Base-by-base conservation (phyloP, 768 basidiomycete genomes). In the Thelephora aurantiotincta region DNA sequence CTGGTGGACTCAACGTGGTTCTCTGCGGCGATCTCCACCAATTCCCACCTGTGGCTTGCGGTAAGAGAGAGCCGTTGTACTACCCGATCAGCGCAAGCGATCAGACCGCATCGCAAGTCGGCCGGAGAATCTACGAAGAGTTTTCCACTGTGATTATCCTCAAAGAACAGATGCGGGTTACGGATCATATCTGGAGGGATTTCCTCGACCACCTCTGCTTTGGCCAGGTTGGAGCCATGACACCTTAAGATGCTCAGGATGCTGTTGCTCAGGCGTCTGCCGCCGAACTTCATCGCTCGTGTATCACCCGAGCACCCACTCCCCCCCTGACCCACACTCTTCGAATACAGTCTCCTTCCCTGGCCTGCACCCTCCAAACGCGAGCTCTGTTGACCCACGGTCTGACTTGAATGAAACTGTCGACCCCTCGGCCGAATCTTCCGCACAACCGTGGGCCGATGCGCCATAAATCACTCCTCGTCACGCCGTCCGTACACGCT, bases 1-100 rank as follows among this genome's bases (percentile, higher is more conserved):
- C 70, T 49, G 65, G 64, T 2, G 65, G 68, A 0, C 55, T 70
- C 48, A 68, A 64, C 47, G 55, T 72, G 3, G 65, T 71, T 2
- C 18, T 72, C 3, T 54, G 56, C 18, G 71, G 71, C 0, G 68
- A 72, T 44, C 61, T 70, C 12, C 68, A 72, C 47, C 71, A 71
- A 53, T 71, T 73, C 50, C 70, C 68, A 2, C 69, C 68, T 0
- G 68, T 73, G 11, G 51, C 49, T 11, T 13, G 5, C 0, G 55
- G 46, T 4, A 45, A 51, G 1, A 18, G 20, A 5, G 60, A 58
- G 14, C 48, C 62, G 9, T 55, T 66, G 6, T 65, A 51, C 44
- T 35, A 51, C 6, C 49, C 56, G 3, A 14, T 23, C 0, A 51
- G 43, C n/a, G 2, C 14, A 11, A 50, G 20, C 33, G 19, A 23